phyloP scores from a whole-genome alignment of 441 rosid genomes.

The Syzygium syzygioides region DNA sequence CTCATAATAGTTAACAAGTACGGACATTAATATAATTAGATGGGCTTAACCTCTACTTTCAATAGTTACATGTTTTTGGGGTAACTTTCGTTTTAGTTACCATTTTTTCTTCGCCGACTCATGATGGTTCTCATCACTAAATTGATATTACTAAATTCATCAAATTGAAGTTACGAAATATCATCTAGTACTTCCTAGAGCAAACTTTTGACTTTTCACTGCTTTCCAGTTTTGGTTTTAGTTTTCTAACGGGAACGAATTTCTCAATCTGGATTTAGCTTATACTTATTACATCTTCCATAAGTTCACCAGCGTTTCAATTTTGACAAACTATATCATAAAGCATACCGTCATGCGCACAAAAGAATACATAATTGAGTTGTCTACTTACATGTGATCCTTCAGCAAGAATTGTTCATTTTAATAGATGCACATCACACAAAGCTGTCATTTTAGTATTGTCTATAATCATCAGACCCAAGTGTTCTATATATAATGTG shows the following conservation, averaged over 20 bases:
- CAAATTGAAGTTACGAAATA: neutral
- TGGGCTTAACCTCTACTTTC: neutral
- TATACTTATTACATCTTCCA: neutral
- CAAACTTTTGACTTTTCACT: accelerated
- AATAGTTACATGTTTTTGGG: no score
- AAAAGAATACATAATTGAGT: neutral
- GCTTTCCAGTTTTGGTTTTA: neutral
- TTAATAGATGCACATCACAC: neutral
- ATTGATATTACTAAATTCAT: neutral
- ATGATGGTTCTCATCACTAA: accelerated
- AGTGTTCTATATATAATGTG: neutral
- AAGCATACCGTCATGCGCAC: neutral
- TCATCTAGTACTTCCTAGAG: neutral
- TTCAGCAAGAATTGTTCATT: neutral
- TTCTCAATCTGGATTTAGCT: neutral
- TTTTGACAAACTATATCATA: neutral
- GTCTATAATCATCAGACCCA: neutral
- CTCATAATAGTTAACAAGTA: no score
- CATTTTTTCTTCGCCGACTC: accelerated
- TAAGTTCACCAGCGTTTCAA: neutral
- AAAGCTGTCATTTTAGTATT: neutral
- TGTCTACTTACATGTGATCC: accelerated
- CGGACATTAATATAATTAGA: neutral
- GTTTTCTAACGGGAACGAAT: no score
- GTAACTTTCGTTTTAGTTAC: neutral